phyloP scores from a whole-genome alignment of 2,329 filamentous ascomycete species.

The Fusarium devonianum region DNA sequence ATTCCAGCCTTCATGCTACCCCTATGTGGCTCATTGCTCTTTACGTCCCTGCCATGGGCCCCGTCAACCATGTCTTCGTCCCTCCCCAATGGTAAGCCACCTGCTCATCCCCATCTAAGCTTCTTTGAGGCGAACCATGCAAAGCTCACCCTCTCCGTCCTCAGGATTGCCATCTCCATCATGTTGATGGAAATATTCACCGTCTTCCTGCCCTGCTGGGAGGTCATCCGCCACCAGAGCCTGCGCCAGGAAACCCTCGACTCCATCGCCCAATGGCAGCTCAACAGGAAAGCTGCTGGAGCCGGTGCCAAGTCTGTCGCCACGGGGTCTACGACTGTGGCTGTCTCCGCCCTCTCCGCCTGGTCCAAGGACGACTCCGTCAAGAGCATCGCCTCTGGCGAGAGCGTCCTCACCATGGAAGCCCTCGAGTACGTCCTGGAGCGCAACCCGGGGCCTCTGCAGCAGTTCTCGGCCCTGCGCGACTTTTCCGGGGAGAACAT shows the following conservation, averaged over 20 bases:
- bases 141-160: not conserved
- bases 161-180: conserved; percentile 65
- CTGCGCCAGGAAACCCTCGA: conserved; percentile 57
- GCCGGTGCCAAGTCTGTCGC: conserved; percentile 45
- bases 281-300: conserved; percentile 47
- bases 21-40: conserved; percentile 72
- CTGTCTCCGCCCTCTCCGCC: conserved; percentile 48
- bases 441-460: conserved; percentile 65
- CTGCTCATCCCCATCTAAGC: not conserved
- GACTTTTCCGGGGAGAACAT: conserved; percentile 76
- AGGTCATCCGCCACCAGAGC: conserved; percentile 57
- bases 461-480: conserved; percentile 68
- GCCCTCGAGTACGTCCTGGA: conserved; percentile 62
- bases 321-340: conserved; percentile 45
- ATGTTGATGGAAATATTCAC: conserved; percentile 69
- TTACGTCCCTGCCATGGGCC: conserved; percentile 58
- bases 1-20: conserved; percentile 68
- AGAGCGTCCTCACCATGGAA: conserved; percentile 47
- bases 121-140: not conserved
- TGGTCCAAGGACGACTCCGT: conserved; percentile 47
- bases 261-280: conserved; percentile 58
- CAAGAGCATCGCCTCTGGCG: conserved; percentile 44
- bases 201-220: conserved; percentile 68
- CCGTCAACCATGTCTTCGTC: conserved; percentile 62
- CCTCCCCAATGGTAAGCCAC: conserved; percentile 67